Evolutionary conservation across 2,329 filamentous ascomycete genomes (phyloP).

Genomic region (Aspergillus melleus): DNA sequence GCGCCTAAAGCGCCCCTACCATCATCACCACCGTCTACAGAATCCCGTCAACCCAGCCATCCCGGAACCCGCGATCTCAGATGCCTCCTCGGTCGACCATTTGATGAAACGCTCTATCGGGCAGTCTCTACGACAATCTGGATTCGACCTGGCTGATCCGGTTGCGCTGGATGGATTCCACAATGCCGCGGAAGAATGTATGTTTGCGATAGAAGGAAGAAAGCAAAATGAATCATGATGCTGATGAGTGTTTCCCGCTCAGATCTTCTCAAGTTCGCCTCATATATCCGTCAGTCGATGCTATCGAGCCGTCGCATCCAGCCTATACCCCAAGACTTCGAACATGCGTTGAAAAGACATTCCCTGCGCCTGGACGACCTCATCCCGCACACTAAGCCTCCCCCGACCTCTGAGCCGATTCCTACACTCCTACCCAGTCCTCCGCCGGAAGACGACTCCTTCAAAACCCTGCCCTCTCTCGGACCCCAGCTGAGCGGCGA

Average conservation of each 20-base stretch:
- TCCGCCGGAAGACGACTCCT: slow-evolving; percentile 37
- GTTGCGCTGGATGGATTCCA: slow-evolving; percentile 59
- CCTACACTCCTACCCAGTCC: slow-evolving; percentile 40
- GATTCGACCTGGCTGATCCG: slow-evolving; percentile 57
- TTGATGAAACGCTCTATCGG: slow-evolving; percentile 58
- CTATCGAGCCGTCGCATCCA: slow-evolving; percentile 54
- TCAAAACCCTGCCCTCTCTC: slow-evolving; percentile 46
- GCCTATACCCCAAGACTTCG: slow-evolving; percentile 61
- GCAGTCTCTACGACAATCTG: slow-evolving; percentile 51
- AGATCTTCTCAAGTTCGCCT: slow-evolving; percentile 58
- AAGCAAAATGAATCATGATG: slow-evolving; percentile 2
- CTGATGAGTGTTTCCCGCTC: slow-evolving; percentile 25
- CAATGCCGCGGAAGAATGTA: slow-evolving; percentile 60
- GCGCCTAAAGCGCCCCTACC: slow-evolving; percentile 40
- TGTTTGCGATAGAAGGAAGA: slow-evolving; percentile 23
- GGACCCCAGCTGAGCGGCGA: slow-evolving; percentile 53
- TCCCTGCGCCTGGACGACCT: slow-evolving; percentile 35
- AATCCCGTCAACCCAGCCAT: slow-evolving; percentile 32
- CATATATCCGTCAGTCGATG: slow-evolving; percentile 60
- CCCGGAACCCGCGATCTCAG: slow-evolving; percentile 45
- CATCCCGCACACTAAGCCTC: slow-evolving; percentile 32
- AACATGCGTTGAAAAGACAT: slow-evolving; percentile 42
- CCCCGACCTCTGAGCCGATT: slow-evolving; percentile 19
- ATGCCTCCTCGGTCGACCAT: slow-evolving; percentile 54
- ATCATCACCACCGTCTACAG: slow-evolving; percentile 44